Evolutionary conservation across 345 rosid species (phyloP), one percentile per base, ranked within the genome.

Genomic region (Ricinus communis): DNA sequence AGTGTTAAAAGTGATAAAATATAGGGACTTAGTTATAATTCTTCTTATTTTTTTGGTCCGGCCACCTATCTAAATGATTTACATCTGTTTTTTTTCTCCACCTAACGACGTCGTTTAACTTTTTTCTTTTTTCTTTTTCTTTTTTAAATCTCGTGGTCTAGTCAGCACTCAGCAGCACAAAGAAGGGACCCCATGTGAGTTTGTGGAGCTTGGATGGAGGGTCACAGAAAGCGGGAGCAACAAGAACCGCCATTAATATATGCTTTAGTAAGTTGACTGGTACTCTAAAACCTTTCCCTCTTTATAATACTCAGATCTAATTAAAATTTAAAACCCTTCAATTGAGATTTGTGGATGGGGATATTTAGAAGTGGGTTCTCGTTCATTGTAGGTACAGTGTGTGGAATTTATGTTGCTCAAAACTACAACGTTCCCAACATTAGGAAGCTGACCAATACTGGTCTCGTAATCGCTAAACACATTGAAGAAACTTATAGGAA

Each of bases 361-460:
- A 65, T 88, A 16, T 53, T 87, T 18, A 82, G 77, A 71, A 82
- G 82, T 78, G 67, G 79, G 65, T 83, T 89, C 76, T 76, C 79
- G 50, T 82, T 89, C 82, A 67, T 80, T 58, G 10, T 57, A 12
- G 90, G 91, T 25, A 77, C 94, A 15, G 72, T 73, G 43, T 78
- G 81, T 46, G 94, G 94, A 3, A 74, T 86, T 58, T 87, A 85
- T 77, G 22, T 82, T 0, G 92, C 91, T 24, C 91, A 91, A 70
- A 91, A 87, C 83, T 86, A 86, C 87, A 69, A 76, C 79, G 88
- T 89, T 14, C 97, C 94, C 0, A 82, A 82, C 73, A 53, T 89
- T 22, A 81, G 64, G 83, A 85, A 79, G 86, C 77, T 89, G 27
- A 64, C 86, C 0, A 57, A 43, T 70, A 84, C 89, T 8, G 87